Base-by-base conservation (phyloP, 345 rosid species). In the Populus euphratica region DNA sequence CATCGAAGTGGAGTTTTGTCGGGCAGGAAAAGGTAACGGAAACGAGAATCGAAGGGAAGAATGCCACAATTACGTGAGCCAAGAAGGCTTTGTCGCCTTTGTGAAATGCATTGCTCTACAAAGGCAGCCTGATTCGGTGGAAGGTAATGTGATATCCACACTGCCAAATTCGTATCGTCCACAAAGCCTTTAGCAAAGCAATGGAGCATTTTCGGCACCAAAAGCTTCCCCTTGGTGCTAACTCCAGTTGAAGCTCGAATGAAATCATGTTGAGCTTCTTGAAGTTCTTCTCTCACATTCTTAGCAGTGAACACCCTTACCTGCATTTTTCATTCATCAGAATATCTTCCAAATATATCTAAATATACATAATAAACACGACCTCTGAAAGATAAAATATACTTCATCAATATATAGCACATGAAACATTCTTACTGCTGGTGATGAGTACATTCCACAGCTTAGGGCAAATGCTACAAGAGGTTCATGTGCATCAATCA, bases 381-480 rank as follows among this genome's bases (percentile, higher is more conserved):
- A 13, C 18, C 50, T 13, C 50, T 47, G 50, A 47, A 52, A 29
- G 31, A 18, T 39, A 39, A 59, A 35, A 43, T 41, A 35, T 50
- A 43, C 8, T 2, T 16, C 75, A 36, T 20, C 43, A 49, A 72
- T 49, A 31, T 12, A 69, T 69, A 63, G 49, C 27, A 74, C 27
- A 43, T 47, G 21, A 33, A 49, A 61, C 17, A 25, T 56, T 23
- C 36, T 85, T 90, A 94, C 98, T 73, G 90, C 97, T 25, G 98
- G 98, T 10, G 97, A 94, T 39, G 98, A 93, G 87, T 91, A 88
- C 91, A 90, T 91, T 82, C 98, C 97, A 1, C 88, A 88, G 85
- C 95, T 93, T 74, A 93, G 94, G 74, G 98, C 94, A 69, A 94
- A 93, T 47, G 93, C 88, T 38, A 90, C 84, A 36, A 90, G 91